These are phyloP conservation scores for Kwoniella newhampshirensis DNA, from an alignment of 768 basidiomycete genomes.

Conservation along the genomic window DNA sequence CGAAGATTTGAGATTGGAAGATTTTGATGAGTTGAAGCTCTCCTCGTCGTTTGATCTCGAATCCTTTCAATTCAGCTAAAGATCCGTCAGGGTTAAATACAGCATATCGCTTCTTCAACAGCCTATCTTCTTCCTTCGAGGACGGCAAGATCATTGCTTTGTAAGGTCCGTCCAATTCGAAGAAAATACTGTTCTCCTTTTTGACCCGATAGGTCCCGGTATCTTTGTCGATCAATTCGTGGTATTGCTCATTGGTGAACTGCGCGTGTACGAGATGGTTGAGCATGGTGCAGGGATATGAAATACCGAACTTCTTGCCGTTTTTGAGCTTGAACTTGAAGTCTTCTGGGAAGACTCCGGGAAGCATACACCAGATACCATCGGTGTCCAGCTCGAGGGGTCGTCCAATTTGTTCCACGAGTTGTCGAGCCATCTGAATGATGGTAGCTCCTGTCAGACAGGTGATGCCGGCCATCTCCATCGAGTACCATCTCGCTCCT, in stretches of 20 bases:
- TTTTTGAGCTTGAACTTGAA: constrained; percentile 88
- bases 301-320: constrained; percentile 84
- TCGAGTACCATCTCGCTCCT: constrained; percentile 98
- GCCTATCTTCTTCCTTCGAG: constrained; percentile 97
- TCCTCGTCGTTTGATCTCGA: constrained; percentile 96
- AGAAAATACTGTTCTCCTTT: constrained; percentile 98
- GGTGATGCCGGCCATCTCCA: constrained; percentile 99
- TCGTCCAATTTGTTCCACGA: constrained; percentile 96
- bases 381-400: constrained; percentile 97
- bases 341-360: constrained; percentile 94
- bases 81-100: constrained; percentile 98
- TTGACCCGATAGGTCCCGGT: constrained; percentile 81
- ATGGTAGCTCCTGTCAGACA: constrained; percentile 96
- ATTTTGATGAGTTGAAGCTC: constrained; percentile 99
- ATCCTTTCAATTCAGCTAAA: constrained; percentile 97
- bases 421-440: constrained; percentile 96
- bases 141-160: constrained; percentile 98
- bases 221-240: constrained; percentile 74
- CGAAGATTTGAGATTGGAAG: constrained; percentile 97
- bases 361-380: constrained; percentile 99
- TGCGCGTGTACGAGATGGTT: constrained; percentile 93
- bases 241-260: constrained; percentile 98
- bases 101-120: constrained; percentile 97
- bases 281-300: constrained; percentile 98
- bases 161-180: constrained; percentile 97